Conservation (phyloP, 2,329 filamentous ascomycete species). For the Ascosphaera aggregata region DNA sequence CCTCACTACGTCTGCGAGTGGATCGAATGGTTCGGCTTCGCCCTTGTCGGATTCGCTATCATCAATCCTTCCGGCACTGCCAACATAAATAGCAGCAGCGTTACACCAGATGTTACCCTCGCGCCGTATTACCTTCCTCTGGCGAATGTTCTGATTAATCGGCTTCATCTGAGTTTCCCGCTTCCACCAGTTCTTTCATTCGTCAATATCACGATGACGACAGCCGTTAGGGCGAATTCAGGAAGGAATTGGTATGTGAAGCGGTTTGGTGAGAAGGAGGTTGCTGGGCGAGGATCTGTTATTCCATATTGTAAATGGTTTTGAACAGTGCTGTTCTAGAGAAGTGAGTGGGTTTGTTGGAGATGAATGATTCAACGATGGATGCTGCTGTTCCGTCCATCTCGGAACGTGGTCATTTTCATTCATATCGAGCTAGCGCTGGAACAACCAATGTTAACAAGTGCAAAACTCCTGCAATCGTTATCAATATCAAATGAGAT, state of each 20-base stretch:
- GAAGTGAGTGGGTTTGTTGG: not conserved
- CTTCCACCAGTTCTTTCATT: slow-evolving; percentile 61
- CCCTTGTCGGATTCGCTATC: slow-evolving; percentile 29
- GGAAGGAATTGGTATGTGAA: slow-evolving; percentile 71
- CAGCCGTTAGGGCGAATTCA: slow-evolving; percentile 65
- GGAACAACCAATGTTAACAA: not conserved
- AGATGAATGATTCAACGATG: too few species aligned
- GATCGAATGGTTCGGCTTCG: slow-evolving; percentile 87
- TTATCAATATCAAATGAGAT: slow-evolving; percentile 1
- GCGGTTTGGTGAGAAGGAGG: slow-evolving; percentile 66
- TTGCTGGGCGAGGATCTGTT: slow-evolving; percentile 51
- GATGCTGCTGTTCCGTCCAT: too few species aligned
- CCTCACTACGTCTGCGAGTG: slow-evolving; percentile 95
- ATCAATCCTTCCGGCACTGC: not conserved
- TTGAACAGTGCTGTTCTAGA: slow-evolving; percentile 6
- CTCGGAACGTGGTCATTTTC: too few species aligned
- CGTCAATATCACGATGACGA: slow-evolving; percentile 68
- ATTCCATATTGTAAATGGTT: slow-evolving; percentile 30
- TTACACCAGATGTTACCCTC: slow-evolving; percentile 10
- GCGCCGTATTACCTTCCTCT: slow-evolving; percentile 16
- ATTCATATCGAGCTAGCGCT: too few species aligned
- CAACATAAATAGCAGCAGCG: too few species aligned
- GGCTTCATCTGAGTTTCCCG: slow-evolving; percentile 25
- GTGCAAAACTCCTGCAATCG: not conserved
- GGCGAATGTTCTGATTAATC: slow-evolving; percentile 9